Conservation (phyloP, 2,329 filamentous ascomycete genomes). For the Aspergillus fischeri region DNA sequence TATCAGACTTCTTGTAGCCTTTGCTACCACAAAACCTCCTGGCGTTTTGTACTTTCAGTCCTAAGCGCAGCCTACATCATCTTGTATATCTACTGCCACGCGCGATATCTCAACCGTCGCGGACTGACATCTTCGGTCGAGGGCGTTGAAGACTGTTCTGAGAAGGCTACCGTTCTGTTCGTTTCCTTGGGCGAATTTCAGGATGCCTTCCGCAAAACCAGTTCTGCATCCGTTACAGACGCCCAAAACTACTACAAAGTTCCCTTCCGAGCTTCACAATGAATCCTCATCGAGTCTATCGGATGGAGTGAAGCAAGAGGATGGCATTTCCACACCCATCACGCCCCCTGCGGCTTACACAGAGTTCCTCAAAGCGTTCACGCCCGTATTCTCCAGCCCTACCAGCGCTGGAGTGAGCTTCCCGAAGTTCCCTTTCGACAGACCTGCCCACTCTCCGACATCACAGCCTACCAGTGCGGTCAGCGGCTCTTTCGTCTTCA, state of each 20-base stretch:
- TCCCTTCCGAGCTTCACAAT: slow-evolving; percentile 56
- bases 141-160: background rate
- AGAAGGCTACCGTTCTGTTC: background rate
- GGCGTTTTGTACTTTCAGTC: background rate
- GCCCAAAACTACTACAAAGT: slow-evolving; percentile 38
- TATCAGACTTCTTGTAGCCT: background rate
- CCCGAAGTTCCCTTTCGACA: slow-evolving; percentile 36
- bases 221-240: slow-evolving; percentile 41
- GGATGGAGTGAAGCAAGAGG: slow-evolving; percentile 66
- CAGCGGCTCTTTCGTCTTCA: slow-evolving; percentile 47
- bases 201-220: slow-evolving; percentile 33
- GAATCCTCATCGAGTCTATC: slow-evolving; percentile 53
- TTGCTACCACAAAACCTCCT: slow-evolving; percentile 3
- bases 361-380: slow-evolving; percentile 85
- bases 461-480: slow-evolving; percentile 39
- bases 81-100: slow-evolving; percentile 9
- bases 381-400: slow-evolving; percentile 65
- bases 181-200: background rate
- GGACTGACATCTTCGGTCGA: background rate
- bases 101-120: background rate
- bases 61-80: background rate
- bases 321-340: slow-evolving; percentile 73
- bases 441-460: slow-evolving; percentile 27
- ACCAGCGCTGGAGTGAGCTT: slow-evolving; percentile 55
- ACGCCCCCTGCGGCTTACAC: slow-evolving; percentile 86